Evolutionary conservation across 805 yeast species (phyloP), one percentile per base, ranked within the genome.

Genomic region (Candida boleticola): DNA sequence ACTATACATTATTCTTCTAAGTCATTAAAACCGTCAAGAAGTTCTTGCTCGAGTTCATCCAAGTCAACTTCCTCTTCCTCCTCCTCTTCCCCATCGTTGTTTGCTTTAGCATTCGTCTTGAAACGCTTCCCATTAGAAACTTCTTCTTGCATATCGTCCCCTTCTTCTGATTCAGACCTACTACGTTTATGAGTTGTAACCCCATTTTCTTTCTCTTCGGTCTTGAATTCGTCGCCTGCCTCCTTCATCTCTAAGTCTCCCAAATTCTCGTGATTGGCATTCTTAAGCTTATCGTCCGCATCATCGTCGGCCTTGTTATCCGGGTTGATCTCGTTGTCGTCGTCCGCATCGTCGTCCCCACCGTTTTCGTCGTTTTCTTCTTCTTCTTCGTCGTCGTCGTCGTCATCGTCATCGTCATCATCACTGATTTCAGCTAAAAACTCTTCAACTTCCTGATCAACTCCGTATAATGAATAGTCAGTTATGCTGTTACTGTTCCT

Each of bases 11-110:
- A 48, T 32, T 66, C 71, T 36, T 68, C 74, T 37, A 76, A 63
- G 22, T 73, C 76, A 42, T 77, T 81, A 49, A 80, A 60, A 26
- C 80, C 80, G 51, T 51, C 82, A 65, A 75, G 57, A 36, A 76
- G 57, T 49, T 74, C 79, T 45, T 70, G 66, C 48, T 76, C 80
- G 27, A 74, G 68, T 37, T 73, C 79, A 39, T 74, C 77, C 37
- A 70, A 60, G 22, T 68, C 71, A 4, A 43, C 53, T 23, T 50
- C 54, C 1, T 46, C 50, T 4, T 49, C 48, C 23, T 37, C 50
- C 3, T 49, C 47, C 26, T 37, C 47, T 11, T 44, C 50, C n/a
- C 27, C 37, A n/a, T 36, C 48, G 17, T 35, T 17, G 21, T n/a
- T n/a, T n/a, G n/a, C n/a, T n/a, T n/a, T n/a, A n/a, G n/a, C n/a